Base-by-base conservation (phyloP, 495 filamentous ascomycete genomes). In the Penicillium manginii region DNA sequence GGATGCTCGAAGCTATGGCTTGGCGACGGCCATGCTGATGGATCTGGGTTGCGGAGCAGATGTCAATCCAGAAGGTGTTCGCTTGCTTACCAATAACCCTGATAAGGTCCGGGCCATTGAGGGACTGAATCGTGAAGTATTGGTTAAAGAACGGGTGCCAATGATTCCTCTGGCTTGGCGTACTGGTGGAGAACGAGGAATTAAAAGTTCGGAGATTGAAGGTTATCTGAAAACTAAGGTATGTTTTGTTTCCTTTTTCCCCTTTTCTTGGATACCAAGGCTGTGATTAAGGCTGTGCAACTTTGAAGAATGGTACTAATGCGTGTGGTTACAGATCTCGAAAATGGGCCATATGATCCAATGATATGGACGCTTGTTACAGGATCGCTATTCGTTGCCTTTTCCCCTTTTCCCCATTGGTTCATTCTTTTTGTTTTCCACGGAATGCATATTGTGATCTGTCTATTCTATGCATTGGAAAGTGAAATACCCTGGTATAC, bases 161-260 rank as follows among this genome's bases (percentile, higher is more conserved):
- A 98, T 98, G 94, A 85, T 98, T 39, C 94, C 94, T n/a, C 72
- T 97, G 52, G 91, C 91, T 11, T 98, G 94, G 94, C 88, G 88
- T 60, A 83, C 83, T 58, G 90, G 90, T 6, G 86, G 88, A 48
- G 88, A 86, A 64, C 86, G 84, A 19, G 96, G 94, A 0, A 90
- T 98, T 55, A 83, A 86, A 48, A 91, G 93, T 64, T 82, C 86
- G 52, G 94, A 98, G 73, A 87, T 98, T 40, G 92, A 96, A 55
- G 91, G 90, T 39, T 98, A 98, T 80, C 74, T 98, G 64, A 87
- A 84, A 68, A 96, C 94, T 19, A 98, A 98, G 89, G 92, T 96
- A 50, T 54, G 56, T 67, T 21, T 35, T 18, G 7, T 37, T 39
- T 11, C 23, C 19, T 51, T 32, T 35, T 51, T 29, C 32, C 37